Conservation (phyloP, 2,329 filamentous ascomycete species). For the Camillea tinctor region DNA sequence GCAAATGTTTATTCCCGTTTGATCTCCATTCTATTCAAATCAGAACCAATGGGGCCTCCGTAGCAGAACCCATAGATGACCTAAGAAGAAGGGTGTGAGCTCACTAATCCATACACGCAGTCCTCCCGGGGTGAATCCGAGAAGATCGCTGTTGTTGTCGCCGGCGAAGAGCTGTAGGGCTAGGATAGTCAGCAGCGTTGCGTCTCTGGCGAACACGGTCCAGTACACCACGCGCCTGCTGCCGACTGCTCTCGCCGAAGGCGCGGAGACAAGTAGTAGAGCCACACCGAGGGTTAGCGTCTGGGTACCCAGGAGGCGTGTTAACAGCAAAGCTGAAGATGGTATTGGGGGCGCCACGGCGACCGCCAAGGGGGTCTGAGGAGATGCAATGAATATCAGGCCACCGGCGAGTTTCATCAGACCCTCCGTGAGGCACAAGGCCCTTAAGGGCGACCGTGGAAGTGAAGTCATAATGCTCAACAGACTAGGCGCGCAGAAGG, state of each 20-base stretch:
- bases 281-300: slow-evolving; percentile 17
- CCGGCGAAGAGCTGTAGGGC: slow-evolving; percentile 13
- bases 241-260: slow-evolving; percentile 6
- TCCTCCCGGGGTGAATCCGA: slow-evolving; percentile 13
- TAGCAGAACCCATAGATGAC: slow-evolving; percentile 18
- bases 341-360: slow-evolving; percentile 14
- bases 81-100: slow-evolving; percentile 17
- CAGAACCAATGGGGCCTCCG: slow-evolving; percentile 17
- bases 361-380: slow-evolving; percentile 13
- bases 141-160: slow-evolving; percentile 6
- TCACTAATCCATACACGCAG: slow-evolving; percentile 14
- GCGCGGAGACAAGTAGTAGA: slow-evolving; percentile 16
- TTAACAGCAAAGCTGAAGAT: slow-evolving; percentile 12
- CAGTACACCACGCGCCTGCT: slow-evolving; percentile 18
- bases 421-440: slow-evolving; percentile 15
- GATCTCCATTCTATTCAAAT: not conserved
- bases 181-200: slow-evolving; percentile 12
- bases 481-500: not conserved
- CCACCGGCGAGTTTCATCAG: slow-evolving; percentile 17
- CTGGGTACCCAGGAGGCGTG: slow-evolving; percentile 18
- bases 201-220: slow-evolving; percentile 20
- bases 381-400: slow-evolving; percentile 13
- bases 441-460: slow-evolving; percentile 9
- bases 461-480: slow-evolving; percentile 8
- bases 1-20: not conserved